Percentiles rank a stretch among this genome's conserved stretches.
phyloP scores from a whole-genome alignment of 768 basidiomycete species.

The Chlorophyllum brunneum region DNA sequence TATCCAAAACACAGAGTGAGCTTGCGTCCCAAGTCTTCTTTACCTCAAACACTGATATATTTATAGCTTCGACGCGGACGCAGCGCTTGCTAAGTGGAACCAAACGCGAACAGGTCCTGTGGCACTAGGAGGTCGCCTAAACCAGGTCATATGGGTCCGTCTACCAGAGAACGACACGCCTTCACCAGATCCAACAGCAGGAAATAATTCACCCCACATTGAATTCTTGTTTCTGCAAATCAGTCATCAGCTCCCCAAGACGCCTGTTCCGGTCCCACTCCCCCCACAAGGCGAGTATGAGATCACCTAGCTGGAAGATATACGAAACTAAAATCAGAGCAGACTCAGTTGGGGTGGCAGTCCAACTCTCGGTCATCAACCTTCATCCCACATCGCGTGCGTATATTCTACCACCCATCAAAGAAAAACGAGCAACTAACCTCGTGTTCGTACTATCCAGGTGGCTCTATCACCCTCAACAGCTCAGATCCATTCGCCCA shows the following conservation, averaged over 20 bases:
- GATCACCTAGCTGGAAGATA: neutral
- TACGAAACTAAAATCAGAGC: neutral
- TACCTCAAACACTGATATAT: neutral
- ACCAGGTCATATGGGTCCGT: neutral
- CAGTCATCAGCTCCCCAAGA: neutral
- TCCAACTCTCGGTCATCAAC: slow-evolving; percentile 4
- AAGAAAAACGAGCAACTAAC: neutral
- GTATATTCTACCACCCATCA: neutral
- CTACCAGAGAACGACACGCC: neutral
- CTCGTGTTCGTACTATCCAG: neutral
- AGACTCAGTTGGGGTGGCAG: neutral
- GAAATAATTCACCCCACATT: neutral
- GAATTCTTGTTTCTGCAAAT: neutral
- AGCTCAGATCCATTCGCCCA: slow-evolving; percentile 12
- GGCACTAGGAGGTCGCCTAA: neutral
- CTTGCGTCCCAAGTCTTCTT: neutral
- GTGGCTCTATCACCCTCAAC: slow-evolving; percentile 8
- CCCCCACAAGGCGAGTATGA: neutral
- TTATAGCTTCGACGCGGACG: slow-evolving; percentile 2
- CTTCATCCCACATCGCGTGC: slow-evolving; percentile 8
- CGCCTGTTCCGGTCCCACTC: neutral
- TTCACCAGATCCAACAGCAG: neutral
- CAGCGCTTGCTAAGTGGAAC: slow-evolving; percentile 6
- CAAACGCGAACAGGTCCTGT: neutral
- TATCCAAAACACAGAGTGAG: neutral